phyloP scores from a whole-genome alignment of 2,329 filamentous ascomycete genomes.

The Ophiostoma novo-ulmi region DNA sequence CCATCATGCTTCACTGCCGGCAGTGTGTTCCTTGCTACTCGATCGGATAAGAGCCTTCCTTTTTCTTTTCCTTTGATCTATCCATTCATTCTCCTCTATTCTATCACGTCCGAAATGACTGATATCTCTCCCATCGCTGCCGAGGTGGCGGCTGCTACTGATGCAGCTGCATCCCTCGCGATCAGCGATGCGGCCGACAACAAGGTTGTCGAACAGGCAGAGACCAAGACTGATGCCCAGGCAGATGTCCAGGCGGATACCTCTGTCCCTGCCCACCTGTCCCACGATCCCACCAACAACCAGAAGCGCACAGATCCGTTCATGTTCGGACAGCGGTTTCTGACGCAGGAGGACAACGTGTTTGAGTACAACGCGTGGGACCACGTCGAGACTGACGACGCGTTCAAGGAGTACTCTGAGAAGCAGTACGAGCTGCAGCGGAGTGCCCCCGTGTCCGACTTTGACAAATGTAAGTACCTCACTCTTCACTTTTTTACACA shows the following conservation, averaged over 20 bases:
- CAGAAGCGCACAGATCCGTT: constrained; percentile 88
- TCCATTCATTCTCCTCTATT: not conserved
- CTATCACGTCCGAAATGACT: constrained; percentile 22
- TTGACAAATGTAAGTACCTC: constrained; percentile 67
- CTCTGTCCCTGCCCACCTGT: constrained; percentile 54
- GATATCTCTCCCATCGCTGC: constrained; percentile 6
- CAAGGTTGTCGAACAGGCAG: constrained; percentile 2
- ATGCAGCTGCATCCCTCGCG: constrained; percentile 24
- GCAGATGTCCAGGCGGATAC: no score
- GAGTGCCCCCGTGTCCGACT: constrained; percentile 80
- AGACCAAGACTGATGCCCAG: not conserved
- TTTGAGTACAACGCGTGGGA: constrained; percentile 99
- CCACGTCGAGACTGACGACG: constrained; percentile 87
- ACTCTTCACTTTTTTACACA: not conserved
- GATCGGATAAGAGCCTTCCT: constrained; percentile 23
- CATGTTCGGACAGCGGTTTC: constrained; percentile 84
- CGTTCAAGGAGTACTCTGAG: constrained; percentile 80
- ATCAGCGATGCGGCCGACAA: constrained; percentile 19
- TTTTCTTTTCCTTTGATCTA: constrained; percentile 9
- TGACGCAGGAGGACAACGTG: constrained; percentile 80
- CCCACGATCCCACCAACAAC: constrained; percentile 66
- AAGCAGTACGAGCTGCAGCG: constrained; percentile 81
- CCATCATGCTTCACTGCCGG: constrained; percentile 25
- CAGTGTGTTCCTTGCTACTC: constrained; percentile 18
- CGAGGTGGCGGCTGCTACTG: constrained; percentile 20